These are phyloP conservation scores for Pedinophyceae sp. DNA, from an alignment of 139 green algal genomes.

Conservation along the genomic window DNA sequence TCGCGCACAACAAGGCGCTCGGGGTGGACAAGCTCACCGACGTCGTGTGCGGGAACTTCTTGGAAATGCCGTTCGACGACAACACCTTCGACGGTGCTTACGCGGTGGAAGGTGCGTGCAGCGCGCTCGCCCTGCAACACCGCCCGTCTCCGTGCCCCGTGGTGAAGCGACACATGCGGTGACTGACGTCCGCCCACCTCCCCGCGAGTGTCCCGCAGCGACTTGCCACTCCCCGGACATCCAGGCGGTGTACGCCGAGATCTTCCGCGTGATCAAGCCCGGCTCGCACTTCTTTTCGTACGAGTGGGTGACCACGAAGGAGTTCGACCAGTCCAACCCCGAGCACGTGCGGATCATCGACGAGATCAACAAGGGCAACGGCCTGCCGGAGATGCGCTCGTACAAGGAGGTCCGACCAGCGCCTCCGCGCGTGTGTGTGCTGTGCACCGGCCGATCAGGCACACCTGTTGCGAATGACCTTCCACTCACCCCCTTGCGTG, in stretches of 20 bases:
- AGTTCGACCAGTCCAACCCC: constrained; percentile 65
- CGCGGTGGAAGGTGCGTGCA: no score
- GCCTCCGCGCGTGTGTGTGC: no score
- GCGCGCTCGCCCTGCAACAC: no score
- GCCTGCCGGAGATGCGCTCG: constrained; percentile 82
- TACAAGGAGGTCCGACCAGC: no score
- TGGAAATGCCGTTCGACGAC: constrained; percentile 78
- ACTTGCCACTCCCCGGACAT: constrained; percentile 89
- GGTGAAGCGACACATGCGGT: no score
- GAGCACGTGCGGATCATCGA: constrained; percentile 83
- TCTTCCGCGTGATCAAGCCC: constrained; percentile 87
- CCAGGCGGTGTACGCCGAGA: constrained; percentile 71
- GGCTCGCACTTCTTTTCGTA: constrained; percentile 75
- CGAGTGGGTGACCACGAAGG: constrained; percentile 86
- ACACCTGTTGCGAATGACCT: no score
- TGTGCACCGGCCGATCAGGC: no score
- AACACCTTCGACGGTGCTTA: no score
- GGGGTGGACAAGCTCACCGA: constrained; percentile 49
- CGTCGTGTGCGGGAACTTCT: constrained; percentile 85
- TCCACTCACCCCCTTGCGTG: no score
- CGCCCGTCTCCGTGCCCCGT: no score
- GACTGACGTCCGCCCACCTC: no score
- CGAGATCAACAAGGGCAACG: constrained; percentile 95
- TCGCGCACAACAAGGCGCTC: constrained; percentile 57
- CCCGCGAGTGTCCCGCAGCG: no score